Evolutionary conservation across 2,329 filamentous ascomycete species (phyloP), one percentile per base, ranked within the genome.

Genomic region (Blumeria hordei): DNA sequence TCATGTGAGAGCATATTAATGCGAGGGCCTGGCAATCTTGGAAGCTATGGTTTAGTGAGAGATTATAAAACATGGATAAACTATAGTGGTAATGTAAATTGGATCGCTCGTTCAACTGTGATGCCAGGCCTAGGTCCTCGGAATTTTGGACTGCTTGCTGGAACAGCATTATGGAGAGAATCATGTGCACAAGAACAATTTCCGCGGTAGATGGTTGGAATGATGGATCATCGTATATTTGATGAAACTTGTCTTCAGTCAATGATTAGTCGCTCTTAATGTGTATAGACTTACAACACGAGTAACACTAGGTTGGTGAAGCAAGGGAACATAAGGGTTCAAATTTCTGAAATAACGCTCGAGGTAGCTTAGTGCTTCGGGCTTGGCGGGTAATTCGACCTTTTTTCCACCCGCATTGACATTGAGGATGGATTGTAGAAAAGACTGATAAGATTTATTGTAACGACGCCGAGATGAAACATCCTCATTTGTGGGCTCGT

Each of bases 11-110:
- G 57, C 79, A 80, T 16, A 93, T 77, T 68, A 92, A 69, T 10
- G 80, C 72, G 62, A 92, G 66, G 3, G 83, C 85, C 65, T 92
- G 85, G 7, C 88, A 72, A 54, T 85, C 77, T 49, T 77, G 70
- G 12, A 88, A 67, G 0, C 77, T 78, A 55, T 76, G 76, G 16
- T 78, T 77, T 6, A 71, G 71, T 12, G 77, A 67, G 3, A 93
- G 69, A 51, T 85, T 71, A 58, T 77, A 81, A 59, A 83, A 78
- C 65, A 81, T 79, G 63, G 76, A 77, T 47, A 88, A 68, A 1
- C 81, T 75, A 63, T 81, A 90, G 62, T 88, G 82, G 60, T 88
- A 90, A 64, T 92, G 85, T 55, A 76, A 76, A 66, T 88, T 85
- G 3, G 83, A 85, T 53, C 81, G 69, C 1, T 77, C 72, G 59